A percentile compares a stretch with the other conserved stretches of the same genome.
Conservation (phyloP, 495 filamentous ascomycete genomes). For the Annulohypoxylon nitens region DNA sequence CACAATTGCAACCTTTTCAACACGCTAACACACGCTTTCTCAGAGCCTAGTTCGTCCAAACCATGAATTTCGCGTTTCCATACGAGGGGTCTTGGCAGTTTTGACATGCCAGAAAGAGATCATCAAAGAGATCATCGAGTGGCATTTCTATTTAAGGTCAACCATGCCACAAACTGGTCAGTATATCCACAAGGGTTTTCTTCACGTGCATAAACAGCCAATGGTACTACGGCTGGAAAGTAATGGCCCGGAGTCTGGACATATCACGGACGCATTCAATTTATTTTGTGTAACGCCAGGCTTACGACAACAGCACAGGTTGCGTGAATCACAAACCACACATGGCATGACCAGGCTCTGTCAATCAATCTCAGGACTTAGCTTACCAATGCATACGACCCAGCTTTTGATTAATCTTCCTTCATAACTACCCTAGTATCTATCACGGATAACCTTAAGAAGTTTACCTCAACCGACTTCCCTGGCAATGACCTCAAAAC, state of each 20-base stretch:
- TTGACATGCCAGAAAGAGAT: background rate
- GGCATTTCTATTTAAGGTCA: background rate
- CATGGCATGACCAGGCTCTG: background rate
- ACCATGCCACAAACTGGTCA: background rate
- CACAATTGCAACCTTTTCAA: background rate
- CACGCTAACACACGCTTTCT: background rate
- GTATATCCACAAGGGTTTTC: background rate
- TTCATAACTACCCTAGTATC: background rate
- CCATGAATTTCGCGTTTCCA: background rate
- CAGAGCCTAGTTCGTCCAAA: background rate
- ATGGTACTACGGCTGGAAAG: background rate
- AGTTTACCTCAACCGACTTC: background rate
- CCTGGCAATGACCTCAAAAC: background rate
- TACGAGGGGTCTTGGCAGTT: background rate
- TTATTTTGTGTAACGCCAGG: conserved; percentile 4
- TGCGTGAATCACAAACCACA: background rate
- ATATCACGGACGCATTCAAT: conserved; percentile 15
- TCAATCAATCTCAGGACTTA: background rate
- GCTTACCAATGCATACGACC: background rate
- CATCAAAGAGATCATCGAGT: conserved; percentile 8
- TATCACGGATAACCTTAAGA: background rate
- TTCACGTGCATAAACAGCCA: conserved; percentile 14
- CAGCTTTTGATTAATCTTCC: background rate
- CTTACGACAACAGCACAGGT: conserved; percentile 3
- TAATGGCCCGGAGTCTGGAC: background rate